A percentile compares a stretch with the other conserved stretches of the same genome.
Conservation (phyloP, 2,329 filamentous ascomycete species). For the Botrytis hyacinthi region DNA sequence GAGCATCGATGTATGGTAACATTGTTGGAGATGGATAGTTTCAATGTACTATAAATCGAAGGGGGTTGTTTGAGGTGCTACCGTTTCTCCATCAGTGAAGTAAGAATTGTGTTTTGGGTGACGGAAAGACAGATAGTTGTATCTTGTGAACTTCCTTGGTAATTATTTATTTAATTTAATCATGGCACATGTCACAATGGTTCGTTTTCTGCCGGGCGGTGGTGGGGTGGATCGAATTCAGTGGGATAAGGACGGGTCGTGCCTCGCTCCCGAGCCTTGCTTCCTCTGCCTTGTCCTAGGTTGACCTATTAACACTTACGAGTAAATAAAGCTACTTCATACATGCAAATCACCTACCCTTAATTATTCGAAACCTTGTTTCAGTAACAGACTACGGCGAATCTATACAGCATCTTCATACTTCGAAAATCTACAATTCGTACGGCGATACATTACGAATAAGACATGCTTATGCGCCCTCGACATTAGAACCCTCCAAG, state of each 20-base stretch:
- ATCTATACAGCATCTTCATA: not conserved
- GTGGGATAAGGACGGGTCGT: not conserved
- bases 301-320: not conserved
- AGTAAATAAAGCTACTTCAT: not conserved
- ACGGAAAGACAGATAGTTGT: not conserved
- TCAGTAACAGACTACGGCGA: not conserved
- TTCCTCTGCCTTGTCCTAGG: conserved; percentile 5
- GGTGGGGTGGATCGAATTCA: not conserved
- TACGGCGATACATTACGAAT: not conserved
- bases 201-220: conserved; percentile 14
- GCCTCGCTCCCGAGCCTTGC: conserved; percentile 12
- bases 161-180: conserved; percentile 8
- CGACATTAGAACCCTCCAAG: not conserved
- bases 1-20: conserved; percentile 62
- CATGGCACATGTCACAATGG: not conserved
- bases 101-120: not conserved
- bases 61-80: conserved; percentile 17
- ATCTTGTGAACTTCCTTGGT: not conserved
- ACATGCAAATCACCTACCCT: not conserved
- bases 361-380: not conserved
- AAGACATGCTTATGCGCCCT: conserved; percentile 4
- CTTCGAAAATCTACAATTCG: not conserved
- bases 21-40: conserved; percentile 41
- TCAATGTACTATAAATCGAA: not conserved
- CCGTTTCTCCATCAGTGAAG: conserved; percentile 31